Percentiles rank a stretch among this genome's conserved stretches.
Evolutionary conservation across 2,329 filamentous ascomycete genomes (phyloP).

Genomic region (Ophiostoma novo-ulmi): DNA sequence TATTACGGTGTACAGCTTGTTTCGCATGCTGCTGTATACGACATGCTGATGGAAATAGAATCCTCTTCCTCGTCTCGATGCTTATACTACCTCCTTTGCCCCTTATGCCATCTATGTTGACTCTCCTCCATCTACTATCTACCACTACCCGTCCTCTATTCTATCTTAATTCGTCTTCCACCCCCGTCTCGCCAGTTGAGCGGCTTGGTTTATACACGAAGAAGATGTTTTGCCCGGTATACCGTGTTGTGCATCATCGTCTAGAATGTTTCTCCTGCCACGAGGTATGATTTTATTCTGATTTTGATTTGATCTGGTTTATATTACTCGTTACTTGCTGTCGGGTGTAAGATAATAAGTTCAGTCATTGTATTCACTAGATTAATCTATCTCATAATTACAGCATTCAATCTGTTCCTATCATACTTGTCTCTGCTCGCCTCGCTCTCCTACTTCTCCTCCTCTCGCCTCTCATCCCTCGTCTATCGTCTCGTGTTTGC

Average conservation of each 20-base stretch:
- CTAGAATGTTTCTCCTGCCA: background rate
- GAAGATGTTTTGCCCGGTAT: constrained; percentile 16
- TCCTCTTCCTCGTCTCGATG: background rate
- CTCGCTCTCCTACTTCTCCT: background rate
- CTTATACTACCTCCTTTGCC: background rate
- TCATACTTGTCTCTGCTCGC: constrained; percentile 15
- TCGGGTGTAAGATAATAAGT: background rate
- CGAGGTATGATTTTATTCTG: background rate
- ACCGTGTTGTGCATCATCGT: constrained; percentile 8
- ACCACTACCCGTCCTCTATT: background rate
- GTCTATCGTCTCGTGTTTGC: background rate
- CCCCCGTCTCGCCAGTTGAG: constrained; percentile 19
- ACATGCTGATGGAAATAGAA: background rate
- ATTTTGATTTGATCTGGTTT: background rate
- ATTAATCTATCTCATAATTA: background rate
- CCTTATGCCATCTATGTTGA: no score
- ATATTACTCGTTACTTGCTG: background rate
- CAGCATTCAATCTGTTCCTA: background rate
- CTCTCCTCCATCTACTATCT: no score
- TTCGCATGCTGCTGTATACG: background rate
- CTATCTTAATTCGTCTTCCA: background rate
- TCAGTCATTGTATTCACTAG: background rate
- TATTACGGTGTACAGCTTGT: constrained; percentile 1
- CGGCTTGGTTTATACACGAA: background rate
- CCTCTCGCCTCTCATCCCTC: background rate